phyloP scores from a whole-genome alignment of 2,329 filamentous ascomycete species.

The Epichloe coenophiala region DNA sequence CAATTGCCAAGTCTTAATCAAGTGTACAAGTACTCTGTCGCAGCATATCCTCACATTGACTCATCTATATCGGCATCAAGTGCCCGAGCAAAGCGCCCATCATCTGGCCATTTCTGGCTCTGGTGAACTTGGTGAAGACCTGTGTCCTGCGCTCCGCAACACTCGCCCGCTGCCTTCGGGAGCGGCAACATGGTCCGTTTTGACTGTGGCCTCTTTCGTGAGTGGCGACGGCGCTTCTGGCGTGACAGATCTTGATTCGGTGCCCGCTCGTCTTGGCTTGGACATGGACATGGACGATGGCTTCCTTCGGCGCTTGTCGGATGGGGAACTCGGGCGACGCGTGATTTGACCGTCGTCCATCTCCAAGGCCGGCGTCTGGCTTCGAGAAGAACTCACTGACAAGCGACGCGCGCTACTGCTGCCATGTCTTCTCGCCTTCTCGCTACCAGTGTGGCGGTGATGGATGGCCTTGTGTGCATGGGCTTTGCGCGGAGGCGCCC shows the following conservation, averaged over 20 bases:
- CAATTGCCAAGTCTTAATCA: no score
- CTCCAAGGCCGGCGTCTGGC: constrained; percentile 35
- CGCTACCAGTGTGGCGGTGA: constrained; percentile 26
- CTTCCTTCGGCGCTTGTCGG: constrained; percentile 41
- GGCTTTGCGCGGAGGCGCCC: constrained; percentile 18
- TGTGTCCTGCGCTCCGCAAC: constrained; percentile 11
- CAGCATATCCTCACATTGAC: background rate
- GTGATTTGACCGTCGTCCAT: constrained; percentile 25
- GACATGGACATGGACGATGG: constrained; percentile 15
- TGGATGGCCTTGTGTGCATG: constrained; percentile 22
- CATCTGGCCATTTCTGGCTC: background rate
- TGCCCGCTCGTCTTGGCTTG: constrained; percentile 27
- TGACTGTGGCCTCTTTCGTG: constrained; percentile 30
- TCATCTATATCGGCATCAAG: background rate
- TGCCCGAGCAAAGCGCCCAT: background rate
- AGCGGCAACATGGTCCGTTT: constrained; percentile 10
- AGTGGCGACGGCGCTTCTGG: constrained; percentile 42
- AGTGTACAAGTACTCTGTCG: no score
- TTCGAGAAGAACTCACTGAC: constrained; percentile 38
- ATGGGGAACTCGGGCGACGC: constrained; percentile 34
- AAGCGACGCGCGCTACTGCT: constrained; percentile 36
- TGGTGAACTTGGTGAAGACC: background rate
- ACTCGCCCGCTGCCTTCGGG: constrained; percentile 10
- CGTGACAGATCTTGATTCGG: constrained; percentile 39
- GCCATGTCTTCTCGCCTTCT: constrained; percentile 34